Percentiles rank a stretch among this genome's conserved stretches.
Evolutionary conservation across 768 basidiomycete species (phyloP).

Genomic region (Termitomyces sp.): DNA sequence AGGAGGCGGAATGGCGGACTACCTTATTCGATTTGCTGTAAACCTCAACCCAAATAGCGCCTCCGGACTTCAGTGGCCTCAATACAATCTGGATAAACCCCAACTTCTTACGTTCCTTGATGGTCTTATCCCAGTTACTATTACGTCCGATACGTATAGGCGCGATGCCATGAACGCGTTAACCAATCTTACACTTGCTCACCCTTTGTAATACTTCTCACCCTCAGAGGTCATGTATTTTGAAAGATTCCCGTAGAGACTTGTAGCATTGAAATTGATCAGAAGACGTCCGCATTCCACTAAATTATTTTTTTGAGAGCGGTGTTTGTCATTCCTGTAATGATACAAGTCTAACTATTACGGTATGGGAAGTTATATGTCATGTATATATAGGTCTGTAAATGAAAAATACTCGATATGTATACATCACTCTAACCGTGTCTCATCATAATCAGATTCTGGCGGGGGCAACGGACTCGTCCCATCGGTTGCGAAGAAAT

Average conservation of each 20-base stretch:
- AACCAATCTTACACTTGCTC: constrained; percentile 24
- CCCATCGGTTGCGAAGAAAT: constrained; percentile 53
- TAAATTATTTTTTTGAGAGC: not conserved
- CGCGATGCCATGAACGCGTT: constrained; percentile 29
- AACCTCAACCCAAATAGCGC: constrained; percentile 39
- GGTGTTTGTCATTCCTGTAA: not conserved
- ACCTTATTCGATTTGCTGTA: constrained; percentile 37
- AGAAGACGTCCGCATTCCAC: not conserved
- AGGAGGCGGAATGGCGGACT: constrained; percentile 36
- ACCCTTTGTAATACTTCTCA: constrained; percentile 19
- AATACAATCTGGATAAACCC: constrained; percentile 28
- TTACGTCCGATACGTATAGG: constrained; percentile 40
- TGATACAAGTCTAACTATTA: constrained; percentile 10
- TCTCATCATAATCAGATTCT: constrained; percentile 12
- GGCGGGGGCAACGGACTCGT: constrained; percentile 29
- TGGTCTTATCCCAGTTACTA: constrained; percentile 21
- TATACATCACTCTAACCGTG: constrained; percentile 15
- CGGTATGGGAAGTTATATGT: constrained; percentile 4
- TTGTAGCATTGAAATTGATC: not conserved
- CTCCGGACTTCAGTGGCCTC: constrained; percentile 35
- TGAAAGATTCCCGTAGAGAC: not conserved
- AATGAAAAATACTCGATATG: not conserved
- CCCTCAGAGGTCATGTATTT: not conserved
- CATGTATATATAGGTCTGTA: constrained; percentile 7
- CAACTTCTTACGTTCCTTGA: constrained; percentile 36